Base-by-base conservation (phyloP, 2,329 filamentous ascomycete species). In the Aureobasidium melanogenum region DNA sequence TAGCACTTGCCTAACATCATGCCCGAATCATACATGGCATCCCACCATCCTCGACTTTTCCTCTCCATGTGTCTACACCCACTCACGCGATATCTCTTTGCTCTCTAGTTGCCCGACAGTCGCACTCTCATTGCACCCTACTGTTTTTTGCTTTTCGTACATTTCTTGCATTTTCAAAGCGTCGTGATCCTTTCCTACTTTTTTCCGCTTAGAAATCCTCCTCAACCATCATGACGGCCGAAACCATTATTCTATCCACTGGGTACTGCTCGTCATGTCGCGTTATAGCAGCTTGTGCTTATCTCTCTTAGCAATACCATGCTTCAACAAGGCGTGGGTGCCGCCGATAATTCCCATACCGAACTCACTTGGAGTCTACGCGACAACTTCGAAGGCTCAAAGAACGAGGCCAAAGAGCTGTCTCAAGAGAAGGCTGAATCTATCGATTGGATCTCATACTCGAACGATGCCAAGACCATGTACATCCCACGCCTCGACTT, bases 341-440 rank as follows among this genome's bases (percentile, higher is more conserved):
- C 44, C 63, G 84, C 84, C 66, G 86, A 86, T 71, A 91, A 92
- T 72, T 97, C 93, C 60, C 97, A 97, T 73, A 86, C 92, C 68
- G 94, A 99, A 75, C 84, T 99, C 68, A 88, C 91, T 66, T 92
- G 91, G 70, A 90, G 91, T 3, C 83, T 99, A 19, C 88, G 89
- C 68, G 85, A 86, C 70, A 96, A 93, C 75, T 91, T 97, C 73
- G 60, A 63, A 32, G 63, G 51, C 26, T 61, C 63, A 46, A 54
- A 28, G 10, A 48, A 62, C 36, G 60, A 64, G 24, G 52, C 63
- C 19, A 36, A 47, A 6, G 56, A 39, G 15, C 51, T 46, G 5
- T 44, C 43, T 32, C 65, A 67, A 52, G 64, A 63, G 50, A 66
- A 65, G 50, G 34, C 54, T 19, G 30, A 52, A 17, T 55, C 65